phyloP scores from a whole-genome alignment of 1,284 basidiomycete species.

The Ganoderma lucidum region DNA sequence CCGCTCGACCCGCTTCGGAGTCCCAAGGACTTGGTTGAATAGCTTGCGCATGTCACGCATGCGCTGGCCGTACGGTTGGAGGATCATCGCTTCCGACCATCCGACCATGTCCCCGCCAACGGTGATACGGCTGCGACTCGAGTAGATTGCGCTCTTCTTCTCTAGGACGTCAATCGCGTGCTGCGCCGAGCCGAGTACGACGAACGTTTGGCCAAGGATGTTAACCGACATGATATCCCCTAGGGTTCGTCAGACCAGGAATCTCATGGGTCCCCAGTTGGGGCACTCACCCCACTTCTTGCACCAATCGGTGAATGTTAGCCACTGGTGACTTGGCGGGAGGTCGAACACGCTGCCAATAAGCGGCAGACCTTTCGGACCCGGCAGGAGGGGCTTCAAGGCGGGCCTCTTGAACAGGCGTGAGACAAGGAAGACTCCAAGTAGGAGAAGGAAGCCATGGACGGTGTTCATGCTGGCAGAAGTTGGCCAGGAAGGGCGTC shows the following conservation, averaged over 20 bases:
- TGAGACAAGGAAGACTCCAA: slow-evolving; percentile 28
- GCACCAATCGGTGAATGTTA: slow-evolving; percentile 63
- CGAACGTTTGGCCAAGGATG: slow-evolving; percentile 64
- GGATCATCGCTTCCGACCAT: slow-evolving; percentile 69
- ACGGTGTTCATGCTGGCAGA: slow-evolving; percentile 9
- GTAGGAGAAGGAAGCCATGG: slow-evolving; percentile 11
- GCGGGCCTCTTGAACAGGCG: slow-evolving; percentile 35
- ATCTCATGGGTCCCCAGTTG: not conserved
- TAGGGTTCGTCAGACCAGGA: slow-evolving; percentile 35
- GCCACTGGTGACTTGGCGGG: slow-evolving; percentile 49
- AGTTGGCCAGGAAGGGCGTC: not conserved
- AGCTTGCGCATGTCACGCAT: slow-evolving; percentile 66
- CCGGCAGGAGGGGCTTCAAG: slow-evolving; percentile 26
- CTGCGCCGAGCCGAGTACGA: slow-evolving; percentile 65
- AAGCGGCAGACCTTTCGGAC: slow-evolving; percentile 33
- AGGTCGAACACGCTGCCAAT: slow-evolving; percentile 35
- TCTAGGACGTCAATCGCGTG: slow-evolving; percentile 68
- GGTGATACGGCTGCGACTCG: slow-evolving; percentile 60
- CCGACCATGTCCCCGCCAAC: slow-evolving; percentile 62
- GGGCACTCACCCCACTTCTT: slow-evolving; percentile 41
- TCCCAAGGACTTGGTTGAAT: slow-evolving; percentile 39
- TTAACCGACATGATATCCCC: slow-evolving; percentile 68
- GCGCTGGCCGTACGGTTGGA: slow-evolving; percentile 66
- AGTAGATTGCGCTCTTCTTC: slow-evolving; percentile 72
- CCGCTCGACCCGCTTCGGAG: slow-evolving; percentile 35